Percentiles rank a stretch among this genome's conserved stretches.
phyloP scores from a whole-genome alignment of 805 yeast species.

The Torulaspora maleeae region DNA sequence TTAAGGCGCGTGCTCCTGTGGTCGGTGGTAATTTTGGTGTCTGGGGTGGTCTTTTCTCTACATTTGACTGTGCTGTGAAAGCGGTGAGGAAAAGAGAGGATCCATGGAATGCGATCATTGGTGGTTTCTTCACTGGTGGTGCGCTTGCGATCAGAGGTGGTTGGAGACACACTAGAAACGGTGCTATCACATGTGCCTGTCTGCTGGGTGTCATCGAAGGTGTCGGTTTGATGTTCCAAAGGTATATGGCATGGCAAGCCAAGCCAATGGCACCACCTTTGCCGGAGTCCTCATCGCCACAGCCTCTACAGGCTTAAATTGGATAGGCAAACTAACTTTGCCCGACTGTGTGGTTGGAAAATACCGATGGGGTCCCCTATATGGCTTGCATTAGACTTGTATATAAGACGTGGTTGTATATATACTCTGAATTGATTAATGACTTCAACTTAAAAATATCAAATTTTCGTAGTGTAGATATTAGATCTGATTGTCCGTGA shows the following conservation, averaged over 20 bases:
- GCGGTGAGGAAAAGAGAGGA: constrained; percentile 96
- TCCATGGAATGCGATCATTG: constrained; percentile 96
- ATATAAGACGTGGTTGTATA: constrained; percentile 7
- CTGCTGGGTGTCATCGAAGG: constrained; percentile 96
- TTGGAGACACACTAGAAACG: constrained; percentile 92
- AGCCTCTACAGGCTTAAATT: constrained; percentile 35
- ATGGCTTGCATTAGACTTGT: constrained; percentile 14
- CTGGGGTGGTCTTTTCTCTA: constrained; percentile 98
- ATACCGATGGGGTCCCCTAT: not conserved
- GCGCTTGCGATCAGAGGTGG: constrained; percentile 98
- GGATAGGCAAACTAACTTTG: not conserved
- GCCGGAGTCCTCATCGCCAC: constrained; percentile 39
- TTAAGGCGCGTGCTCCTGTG: constrained; percentile 95
- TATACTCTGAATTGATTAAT: constrained; percentile 4
- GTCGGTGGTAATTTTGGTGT: constrained; percentile 99
- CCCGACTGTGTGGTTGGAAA: not conserved
- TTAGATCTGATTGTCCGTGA: not conserved
- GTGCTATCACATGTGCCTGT: constrained; percentile 97
- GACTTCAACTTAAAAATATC: constrained; percentile 3
- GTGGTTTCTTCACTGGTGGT: constrained; percentile 98
- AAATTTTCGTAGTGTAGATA: not conserved
- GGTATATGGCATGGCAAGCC: constrained; percentile 81
- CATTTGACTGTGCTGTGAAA: constrained; percentile 92
- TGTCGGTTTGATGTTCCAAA: constrained; percentile 92
- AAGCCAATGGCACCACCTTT: constrained; percentile 61